These are phyloP conservation scores for Stephania cephalantha DNA, from an alignment of 164 flowering plant species.

Conservation along the genomic window DNA sequence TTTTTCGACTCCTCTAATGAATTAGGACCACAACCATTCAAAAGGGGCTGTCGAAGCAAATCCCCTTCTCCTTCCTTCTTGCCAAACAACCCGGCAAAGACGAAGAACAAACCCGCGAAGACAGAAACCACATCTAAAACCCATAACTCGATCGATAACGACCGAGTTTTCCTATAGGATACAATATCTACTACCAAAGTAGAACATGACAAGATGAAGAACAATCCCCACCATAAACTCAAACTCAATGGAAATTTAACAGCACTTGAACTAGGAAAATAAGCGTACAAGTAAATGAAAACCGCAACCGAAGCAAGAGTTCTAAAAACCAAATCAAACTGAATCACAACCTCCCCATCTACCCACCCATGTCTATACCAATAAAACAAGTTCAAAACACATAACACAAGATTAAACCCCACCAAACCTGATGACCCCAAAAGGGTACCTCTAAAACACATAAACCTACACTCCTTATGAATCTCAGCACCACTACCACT, in stretches of 20 bases:
- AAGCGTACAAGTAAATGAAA: constrained; percentile 33
- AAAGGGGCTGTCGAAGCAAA: constrained; percentile 51
- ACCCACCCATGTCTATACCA: constrained; percentile 61
- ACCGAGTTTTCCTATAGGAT: constrained; percentile 14
- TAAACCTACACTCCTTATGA: constrained; percentile 19
- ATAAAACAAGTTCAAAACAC: constrained; percentile 34
- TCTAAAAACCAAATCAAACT: constrained; percentile 41
- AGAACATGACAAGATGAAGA: constrained; percentile 38
- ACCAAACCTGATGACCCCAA: constrained; percentile 38
- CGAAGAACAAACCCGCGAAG: constrained; percentile 38
- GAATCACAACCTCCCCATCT: constrained; percentile 34
- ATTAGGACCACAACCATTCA: constrained; percentile 30
- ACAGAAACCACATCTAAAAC: constrained; percentile 42
- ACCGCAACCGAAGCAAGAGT: constrained; percentile 43
- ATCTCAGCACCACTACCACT: no score
- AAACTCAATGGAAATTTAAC: constrained; percentile 36
- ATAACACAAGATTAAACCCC: constrained; percentile 33
- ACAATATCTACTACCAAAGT: constrained; percentile 38
- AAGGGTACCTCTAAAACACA: constrained; percentile 28
- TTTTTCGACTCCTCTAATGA: constrained; percentile 7
- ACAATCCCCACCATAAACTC: constrained; percentile 55
- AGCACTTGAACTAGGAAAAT: constrained; percentile 21
- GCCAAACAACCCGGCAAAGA: constrained; percentile 39
- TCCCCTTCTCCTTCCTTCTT: constrained; percentile 20
- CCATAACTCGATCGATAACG: constrained; percentile 20